Conservation (phyloP, 352 stramenopile species). For the Pythium aquatile region DNA sequence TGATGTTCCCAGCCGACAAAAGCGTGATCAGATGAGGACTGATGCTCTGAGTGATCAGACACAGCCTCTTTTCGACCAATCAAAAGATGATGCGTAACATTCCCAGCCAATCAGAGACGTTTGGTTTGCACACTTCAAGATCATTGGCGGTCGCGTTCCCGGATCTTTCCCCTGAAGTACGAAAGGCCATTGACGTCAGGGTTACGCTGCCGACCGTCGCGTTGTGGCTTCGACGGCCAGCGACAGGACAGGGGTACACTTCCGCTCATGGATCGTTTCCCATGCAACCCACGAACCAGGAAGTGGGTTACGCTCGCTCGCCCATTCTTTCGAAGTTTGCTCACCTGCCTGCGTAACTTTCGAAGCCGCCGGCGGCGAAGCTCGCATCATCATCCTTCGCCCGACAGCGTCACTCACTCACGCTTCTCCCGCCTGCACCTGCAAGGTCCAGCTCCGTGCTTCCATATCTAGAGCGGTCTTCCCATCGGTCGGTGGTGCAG, state of each 20-base stretch:
- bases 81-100: background rate
- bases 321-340: background rate
- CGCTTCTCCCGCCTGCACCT: background rate
- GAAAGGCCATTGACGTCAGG: background rate
- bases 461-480: background rate
- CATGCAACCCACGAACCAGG: background rate
- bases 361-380: background rate
- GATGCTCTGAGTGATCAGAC: background rate
- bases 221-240: background rate
- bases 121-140: background rate
- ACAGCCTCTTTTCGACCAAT: background rate
- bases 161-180: conserved; percentile 3
- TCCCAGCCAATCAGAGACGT: background rate
- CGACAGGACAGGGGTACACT: background rate
- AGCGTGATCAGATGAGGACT: background rate
- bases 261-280: background rate
- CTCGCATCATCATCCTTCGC: background rate
- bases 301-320: background rate
- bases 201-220: background rate
- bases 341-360: background rate
- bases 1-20: background rate
- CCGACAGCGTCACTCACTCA: background rate
- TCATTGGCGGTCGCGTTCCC: conserved; percentile 2
- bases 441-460: background rate
- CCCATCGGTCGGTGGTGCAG: too few relatives aligned